These are phyloP conservation scores for Colletotrichum phormii DNA, from an alignment of 2,329 filamentous ascomycete genomes.

Conservation along the genomic window DNA sequence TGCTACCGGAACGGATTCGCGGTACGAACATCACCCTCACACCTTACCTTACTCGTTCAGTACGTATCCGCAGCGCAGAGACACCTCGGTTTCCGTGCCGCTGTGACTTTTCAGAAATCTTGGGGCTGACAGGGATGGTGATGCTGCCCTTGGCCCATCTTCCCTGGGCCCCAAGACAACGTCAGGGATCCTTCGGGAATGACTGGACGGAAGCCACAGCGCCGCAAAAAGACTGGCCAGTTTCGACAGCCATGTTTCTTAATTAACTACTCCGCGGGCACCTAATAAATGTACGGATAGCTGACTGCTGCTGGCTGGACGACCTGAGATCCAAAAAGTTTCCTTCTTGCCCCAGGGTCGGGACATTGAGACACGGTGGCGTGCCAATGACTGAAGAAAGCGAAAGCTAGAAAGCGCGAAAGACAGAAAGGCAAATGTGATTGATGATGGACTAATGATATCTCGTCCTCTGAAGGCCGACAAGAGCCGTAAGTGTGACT, in stretches of 20 bases:
- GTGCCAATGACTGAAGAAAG: neutral
- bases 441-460: conserved; percentile 33
- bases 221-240: neutral
- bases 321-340: neutral
- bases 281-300: too few species aligned
- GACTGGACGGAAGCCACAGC: conserved; percentile 7
- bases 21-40: neutral
- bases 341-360: neutral
- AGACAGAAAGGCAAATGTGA: conserved; percentile 9
- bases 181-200: conserved; percentile 18
- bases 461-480: neutral
- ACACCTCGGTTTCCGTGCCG: conserved; percentile 1
- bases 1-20: neutral
- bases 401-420: neutral
- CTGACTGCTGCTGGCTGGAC: neutral
- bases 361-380: neutral
- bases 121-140: conserved; percentile 13
- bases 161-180: conserved; percentile 2
- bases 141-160: neutral
- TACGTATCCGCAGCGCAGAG: neutral
- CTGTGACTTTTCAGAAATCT: conserved; percentile 2
- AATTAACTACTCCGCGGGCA: neutral
- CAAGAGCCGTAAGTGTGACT: conserved; percentile 9
- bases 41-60: neutral
- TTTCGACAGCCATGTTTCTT: neutral